Conservation (phyloP, 2,329 filamentous ascomycete species). For the Fusarium lyarnte region DNA sequence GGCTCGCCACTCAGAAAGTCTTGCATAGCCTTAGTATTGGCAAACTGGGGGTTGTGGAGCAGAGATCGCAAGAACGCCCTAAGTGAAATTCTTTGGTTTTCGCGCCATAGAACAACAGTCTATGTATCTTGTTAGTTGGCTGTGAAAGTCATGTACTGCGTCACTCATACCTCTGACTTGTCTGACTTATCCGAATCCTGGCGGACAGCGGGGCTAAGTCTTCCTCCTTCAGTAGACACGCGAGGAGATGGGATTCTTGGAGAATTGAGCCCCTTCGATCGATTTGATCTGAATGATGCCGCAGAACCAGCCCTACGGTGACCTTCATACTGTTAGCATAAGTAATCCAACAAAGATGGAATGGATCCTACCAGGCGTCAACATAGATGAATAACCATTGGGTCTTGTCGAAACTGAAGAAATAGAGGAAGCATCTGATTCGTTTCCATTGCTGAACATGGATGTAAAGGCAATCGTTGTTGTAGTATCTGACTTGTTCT, state of each 20-base stretch:
- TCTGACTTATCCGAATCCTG: slow-evolving; percentile 38
- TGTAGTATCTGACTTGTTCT: slow-evolving; percentile 84
- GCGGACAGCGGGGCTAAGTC: slow-evolving; percentile 39
- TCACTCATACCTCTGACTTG: slow-evolving; percentile 40
- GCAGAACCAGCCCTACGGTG: slow-evolving; percentile 42
- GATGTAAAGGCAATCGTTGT: slow-evolving; percentile 66
- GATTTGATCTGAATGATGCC: slow-evolving; percentile 45
- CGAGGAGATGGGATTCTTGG: slow-evolving; percentile 45
- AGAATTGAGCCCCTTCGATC: slow-evolving; percentile 44
- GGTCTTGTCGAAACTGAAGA: slow-evolving; percentile 79
- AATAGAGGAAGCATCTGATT: slow-evolving; percentile 81
- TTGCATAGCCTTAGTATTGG: slow-evolving; percentile 81
- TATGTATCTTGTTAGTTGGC: slow-evolving; percentile 48
- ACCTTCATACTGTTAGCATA: slow-evolving; percentile 31
- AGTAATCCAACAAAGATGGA: background rate
- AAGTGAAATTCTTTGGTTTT: slow-evolving; percentile 90
- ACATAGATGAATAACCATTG: slow-evolving; percentile 37
- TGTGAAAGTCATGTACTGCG: too few relatives aligned
- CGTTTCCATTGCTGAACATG: slow-evolving; percentile 65
- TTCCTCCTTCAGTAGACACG: slow-evolving; percentile 46
- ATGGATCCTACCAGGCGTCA: slow-evolving; percentile 41
- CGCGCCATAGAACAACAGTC: slow-evolving; percentile 76
- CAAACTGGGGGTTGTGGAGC: slow-evolving; percentile 84
- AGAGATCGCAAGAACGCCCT: slow-evolving; percentile 90
- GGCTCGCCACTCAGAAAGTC: slow-evolving; percentile 83